A percentile compares a stretch with the other conserved stretches of the same genome.
phyloP scores from a whole-genome alignment of 805 yeast species.

The Hanseniaspora mollemarum region DNA sequence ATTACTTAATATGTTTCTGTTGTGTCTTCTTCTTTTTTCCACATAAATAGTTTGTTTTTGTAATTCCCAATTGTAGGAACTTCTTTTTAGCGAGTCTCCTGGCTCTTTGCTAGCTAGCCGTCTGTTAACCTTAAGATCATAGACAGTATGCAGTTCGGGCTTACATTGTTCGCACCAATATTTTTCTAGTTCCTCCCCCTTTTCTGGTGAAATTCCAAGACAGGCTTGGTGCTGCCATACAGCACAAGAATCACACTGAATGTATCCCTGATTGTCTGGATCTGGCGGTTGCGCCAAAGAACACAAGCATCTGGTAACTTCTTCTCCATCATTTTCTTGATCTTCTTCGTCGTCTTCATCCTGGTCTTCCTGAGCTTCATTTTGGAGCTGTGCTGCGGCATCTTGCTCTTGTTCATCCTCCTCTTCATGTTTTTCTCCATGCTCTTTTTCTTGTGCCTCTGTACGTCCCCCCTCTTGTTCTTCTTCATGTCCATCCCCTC shows the following conservation, averaged over 20 bases:
- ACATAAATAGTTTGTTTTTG: conserved; percentile 16
- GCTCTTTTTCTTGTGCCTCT: no score
- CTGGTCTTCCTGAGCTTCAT: neutral
- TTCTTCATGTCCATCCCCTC: neutral
- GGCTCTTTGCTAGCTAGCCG: conserved; percentile 36
- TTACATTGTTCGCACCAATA: conserved; percentile 90
- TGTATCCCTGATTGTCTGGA: conserved; percentile 50
- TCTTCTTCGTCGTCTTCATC: conserved; percentile 20
- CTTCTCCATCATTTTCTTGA: conserved; percentile 31
- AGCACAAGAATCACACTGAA: conserved; percentile 80
- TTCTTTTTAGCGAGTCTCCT: conserved; percentile 39
- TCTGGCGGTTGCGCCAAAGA: conserved; percentile 35
- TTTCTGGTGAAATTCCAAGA: conserved; percentile 65
- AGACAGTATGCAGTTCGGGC: conserved; percentile 59
- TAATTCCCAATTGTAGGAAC: conserved; percentile 37
- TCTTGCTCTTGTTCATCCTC: neutral
- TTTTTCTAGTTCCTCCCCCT: conserved; percentile 56
- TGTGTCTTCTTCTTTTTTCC: conserved; percentile 26
- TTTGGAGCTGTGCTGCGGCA: neutral
- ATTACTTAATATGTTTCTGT: conserved; percentile 16
- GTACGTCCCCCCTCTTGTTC: neutral
- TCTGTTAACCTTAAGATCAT: conserved; percentile 18
- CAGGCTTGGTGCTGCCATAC: conserved; percentile 98
- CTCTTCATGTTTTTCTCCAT: neutral
- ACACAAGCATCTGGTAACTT: conserved; percentile 38